phyloP scores from a whole-genome alignment of 1,139 yeast species.

The Suhomyces wounanorum region DNA sequence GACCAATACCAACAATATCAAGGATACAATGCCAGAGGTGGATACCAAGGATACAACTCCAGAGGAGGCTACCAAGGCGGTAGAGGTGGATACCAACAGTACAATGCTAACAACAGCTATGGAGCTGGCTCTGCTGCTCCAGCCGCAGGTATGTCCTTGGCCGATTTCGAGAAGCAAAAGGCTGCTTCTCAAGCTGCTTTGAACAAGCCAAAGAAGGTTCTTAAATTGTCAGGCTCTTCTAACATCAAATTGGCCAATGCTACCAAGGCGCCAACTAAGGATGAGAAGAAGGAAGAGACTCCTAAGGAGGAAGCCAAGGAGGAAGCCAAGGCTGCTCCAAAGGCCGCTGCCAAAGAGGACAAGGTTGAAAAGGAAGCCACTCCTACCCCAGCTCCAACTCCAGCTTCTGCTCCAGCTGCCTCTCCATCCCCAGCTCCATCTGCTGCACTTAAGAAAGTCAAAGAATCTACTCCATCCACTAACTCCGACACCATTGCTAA shows the following conservation, averaged over 20 bases:
- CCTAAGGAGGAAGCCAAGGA: neutral
- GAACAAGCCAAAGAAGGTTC: conserved; percentile 60
- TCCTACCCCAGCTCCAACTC: conserved; percentile 19
- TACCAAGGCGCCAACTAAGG: conserved; percentile 39
- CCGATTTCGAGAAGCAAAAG: conserved; percentile 81
- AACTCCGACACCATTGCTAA: conserved; percentile 55
- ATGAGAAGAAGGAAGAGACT: conserved; percentile 18
- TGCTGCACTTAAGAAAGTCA: conserved; percentile 20
- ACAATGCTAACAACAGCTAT: conserved; percentile 27
- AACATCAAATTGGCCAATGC: conserved; percentile 70
- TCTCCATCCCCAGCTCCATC: conserved; percentile 19
- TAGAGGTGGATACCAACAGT: conserved; percentile 28
- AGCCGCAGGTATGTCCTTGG: conserved; percentile 76
- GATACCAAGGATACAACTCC: conserved; percentile 18
- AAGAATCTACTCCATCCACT: conserved; percentile 26
- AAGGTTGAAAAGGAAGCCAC: conserved; percentile 17
- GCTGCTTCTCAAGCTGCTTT: conserved; percentile 38
- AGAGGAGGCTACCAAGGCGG: conserved; percentile 22
- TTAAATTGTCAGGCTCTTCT: conserved; percentile 66
- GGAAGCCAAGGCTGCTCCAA: neutral
- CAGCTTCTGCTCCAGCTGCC: conserved; percentile 18
- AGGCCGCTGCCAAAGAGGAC: neutral
- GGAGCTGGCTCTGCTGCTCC: conserved; percentile 30
- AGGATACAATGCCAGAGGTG: conserved; percentile 2
- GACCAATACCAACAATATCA: conserved; percentile 6